These are phyloP conservation scores for Vigna trinervia DNA, from an alignment of 306 rosid genomes.

Conservation along the genomic window DNA sequence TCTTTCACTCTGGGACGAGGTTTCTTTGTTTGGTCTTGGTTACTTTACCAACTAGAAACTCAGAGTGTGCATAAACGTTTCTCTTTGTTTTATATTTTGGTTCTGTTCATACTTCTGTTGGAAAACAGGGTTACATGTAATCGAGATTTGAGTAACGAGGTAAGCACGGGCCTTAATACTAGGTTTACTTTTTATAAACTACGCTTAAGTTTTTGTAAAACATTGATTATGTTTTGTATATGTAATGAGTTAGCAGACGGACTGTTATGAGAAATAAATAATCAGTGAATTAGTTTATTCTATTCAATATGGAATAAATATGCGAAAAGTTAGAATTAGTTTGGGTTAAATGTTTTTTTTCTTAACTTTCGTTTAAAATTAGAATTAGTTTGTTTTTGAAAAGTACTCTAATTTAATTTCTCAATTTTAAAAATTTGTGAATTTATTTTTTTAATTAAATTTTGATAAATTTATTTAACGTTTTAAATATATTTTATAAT, in stretches of 20 bases:
- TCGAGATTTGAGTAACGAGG: neutral
- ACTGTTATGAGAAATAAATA: neutral
- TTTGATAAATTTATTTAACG: too few relatives aligned
- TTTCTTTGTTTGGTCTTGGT: neutral
- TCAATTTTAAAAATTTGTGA: too few relatives aligned
- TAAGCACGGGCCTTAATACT: neutral
- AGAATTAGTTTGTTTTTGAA: too few relatives aligned
- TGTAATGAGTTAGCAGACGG: neutral
- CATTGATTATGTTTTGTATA: neutral
- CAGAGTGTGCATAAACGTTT: conserved; percentile 38
- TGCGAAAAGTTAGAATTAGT: neutral
- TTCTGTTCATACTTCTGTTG: neutral
- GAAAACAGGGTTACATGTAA: neutral
- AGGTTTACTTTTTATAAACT: neutral
- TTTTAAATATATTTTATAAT: too few relatives aligned
- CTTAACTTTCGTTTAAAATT: too few relatives aligned
- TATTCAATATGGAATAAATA: neutral
- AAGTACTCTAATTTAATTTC: neutral
- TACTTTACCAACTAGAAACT: conserved; percentile 30
- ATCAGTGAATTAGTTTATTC: neutral
- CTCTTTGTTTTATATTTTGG: neutral
- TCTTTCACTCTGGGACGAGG: neutral
- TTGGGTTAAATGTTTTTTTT: too few relatives aligned
- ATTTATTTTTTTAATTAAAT: too few relatives aligned
- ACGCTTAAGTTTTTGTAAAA: neutral